phyloP scores from a whole-genome alignment of 1,284 basidiomycete genomes.

The Sporisorium iseilematis-ciliati region DNA sequence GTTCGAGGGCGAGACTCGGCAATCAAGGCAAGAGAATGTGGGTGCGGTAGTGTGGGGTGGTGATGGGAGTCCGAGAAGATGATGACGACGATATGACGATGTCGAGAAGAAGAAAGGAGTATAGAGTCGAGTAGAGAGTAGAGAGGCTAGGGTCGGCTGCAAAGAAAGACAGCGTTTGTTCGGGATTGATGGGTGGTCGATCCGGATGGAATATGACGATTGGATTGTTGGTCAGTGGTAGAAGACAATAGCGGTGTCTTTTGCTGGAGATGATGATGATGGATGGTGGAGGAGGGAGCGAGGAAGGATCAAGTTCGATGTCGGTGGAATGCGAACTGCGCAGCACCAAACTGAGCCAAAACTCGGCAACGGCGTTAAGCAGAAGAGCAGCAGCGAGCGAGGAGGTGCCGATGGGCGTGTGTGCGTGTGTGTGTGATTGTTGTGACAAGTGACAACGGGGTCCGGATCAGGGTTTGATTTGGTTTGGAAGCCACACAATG shows the following conservation, averaged over 20 bases:
- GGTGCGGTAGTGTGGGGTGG: too few relatives aligned
- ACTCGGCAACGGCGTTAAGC: slow-evolving; percentile 20
- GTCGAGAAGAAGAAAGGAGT: not conserved
- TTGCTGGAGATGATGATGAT: not conserved
- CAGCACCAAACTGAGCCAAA: slow-evolving; percentile 2
- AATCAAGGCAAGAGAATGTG: not conserved
- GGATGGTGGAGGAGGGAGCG: not conserved
- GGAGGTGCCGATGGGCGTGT: not conserved
- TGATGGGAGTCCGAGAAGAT: not conserved
- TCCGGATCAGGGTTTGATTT: slow-evolving; percentile 12
- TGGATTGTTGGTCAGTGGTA: not conserved
- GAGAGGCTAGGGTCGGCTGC: not conserved
- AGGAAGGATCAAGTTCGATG: slow-evolving; percentile 14
- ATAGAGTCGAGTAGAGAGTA: not conserved
- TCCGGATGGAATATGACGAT: not conserved
- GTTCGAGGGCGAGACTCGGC: not conserved
- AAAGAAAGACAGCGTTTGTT: not conserved
- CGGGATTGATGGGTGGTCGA: not conserved
- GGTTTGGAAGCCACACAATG: not conserved
- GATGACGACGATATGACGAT: slow-evolving; percentile 6
- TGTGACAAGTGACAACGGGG: not conserved
- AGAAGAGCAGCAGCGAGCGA: not conserved
- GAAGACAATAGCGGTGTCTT: not conserved
- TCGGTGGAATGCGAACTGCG: slow-evolving; percentile 18
- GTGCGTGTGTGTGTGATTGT: too few relatives aligned